Evolutionary conservation across 441 rosid genomes (phyloP), one percentile per base, ranked within the genome.

Genomic region (Syzygium malaccense): DNA sequence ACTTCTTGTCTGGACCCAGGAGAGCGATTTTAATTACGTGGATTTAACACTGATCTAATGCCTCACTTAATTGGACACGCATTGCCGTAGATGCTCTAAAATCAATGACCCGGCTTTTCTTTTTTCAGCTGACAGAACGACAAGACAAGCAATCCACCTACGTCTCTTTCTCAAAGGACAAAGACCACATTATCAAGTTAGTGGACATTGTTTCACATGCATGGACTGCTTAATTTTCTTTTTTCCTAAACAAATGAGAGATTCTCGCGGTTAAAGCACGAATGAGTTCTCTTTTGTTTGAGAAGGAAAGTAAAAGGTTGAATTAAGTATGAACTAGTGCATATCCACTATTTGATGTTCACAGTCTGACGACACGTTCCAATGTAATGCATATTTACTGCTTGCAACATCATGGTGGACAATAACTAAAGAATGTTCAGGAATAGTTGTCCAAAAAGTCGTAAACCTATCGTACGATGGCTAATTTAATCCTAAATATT

Each of bases 381-480:
- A 68, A 68, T 33, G 26, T 15, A 60, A 13, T 60, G 68, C 68
- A n/a, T n/a, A 60, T 60, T 18, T 18, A 6, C 68, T 60, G 14
- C 68, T 28, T 60, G 68, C 33, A 60, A n/a, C 68, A 60, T 60
- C 68, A 60, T 28, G 68, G 33, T 28, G 68, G 19, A 60, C 2
- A 8, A 6, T 60, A 0, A 13, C 32, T n/a, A 14, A 19, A 60
- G 68, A 60, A 60, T 3, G 66, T 11, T 28, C 5, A 11, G 0
- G 17, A 17, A 28, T 28, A 60, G 28, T 28, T 14, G 7, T 60
- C 7, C 17, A 13, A 60, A 60, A 60, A 28, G 64, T 14, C 6
- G 4, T 60, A 13, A 60, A 60, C 30, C 1, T 60, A 3, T 14
- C 2, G 0, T 13, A 0, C 2, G 8, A 12, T 3, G 26, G 32